A percentile compares a stretch with the other conserved stretches of the same genome.
Conservation (phyloP, 108 stramenopile genomes). For the Pseudonitzschia multiseries region DNA sequence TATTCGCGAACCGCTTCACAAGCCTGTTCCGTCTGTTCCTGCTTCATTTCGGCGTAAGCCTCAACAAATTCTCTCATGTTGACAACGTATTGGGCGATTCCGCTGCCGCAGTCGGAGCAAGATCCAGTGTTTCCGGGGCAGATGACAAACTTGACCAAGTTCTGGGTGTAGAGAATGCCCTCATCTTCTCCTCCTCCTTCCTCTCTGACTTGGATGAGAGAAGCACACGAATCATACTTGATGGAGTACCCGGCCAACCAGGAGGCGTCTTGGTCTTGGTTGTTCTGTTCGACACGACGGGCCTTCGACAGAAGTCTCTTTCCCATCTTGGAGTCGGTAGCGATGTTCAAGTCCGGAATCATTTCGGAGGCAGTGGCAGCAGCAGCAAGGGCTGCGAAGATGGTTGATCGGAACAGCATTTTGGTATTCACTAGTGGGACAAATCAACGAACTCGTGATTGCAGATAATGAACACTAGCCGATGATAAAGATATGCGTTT, state of each 20-base stretch:
- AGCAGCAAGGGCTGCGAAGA: conserved; percentile 33
- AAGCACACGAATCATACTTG: conserved; percentile 69
- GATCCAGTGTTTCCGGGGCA: conserved; percentile 47
- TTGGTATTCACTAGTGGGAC: not conserved
- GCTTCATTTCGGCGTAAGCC: conserved; percentile 54
- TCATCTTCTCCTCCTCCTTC: conserved; percentile 43
- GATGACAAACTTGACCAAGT: conserved; percentile 73
- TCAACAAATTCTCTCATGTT: conserved; percentile 75
- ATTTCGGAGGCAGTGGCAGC: conserved; percentile 22
- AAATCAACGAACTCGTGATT: not conserved
- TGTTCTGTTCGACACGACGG: conserved; percentile 59
- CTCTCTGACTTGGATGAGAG: conserved; percentile 31
- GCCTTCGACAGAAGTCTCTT: conserved; percentile 51
- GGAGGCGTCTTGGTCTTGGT: conserved; percentile 35
- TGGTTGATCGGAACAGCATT: conserved; percentile 23
- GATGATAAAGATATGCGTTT: not conserved
- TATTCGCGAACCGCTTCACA: conserved; percentile 72
- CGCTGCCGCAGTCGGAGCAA: conserved; percentile 47
- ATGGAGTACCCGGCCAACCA: conserved; percentile 66
- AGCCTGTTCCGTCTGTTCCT: conserved; percentile 49
- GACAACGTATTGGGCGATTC: conserved; percentile 64
- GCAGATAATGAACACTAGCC: not conserved
- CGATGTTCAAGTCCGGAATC: conserved; percentile 32
- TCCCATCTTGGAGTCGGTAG: conserved; percentile 54
- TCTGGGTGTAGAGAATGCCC: conserved; percentile 54